Evolutionary conservation across 305 asterid species (phyloP).

Genomic region (Fraxinus paxiana): DNA sequence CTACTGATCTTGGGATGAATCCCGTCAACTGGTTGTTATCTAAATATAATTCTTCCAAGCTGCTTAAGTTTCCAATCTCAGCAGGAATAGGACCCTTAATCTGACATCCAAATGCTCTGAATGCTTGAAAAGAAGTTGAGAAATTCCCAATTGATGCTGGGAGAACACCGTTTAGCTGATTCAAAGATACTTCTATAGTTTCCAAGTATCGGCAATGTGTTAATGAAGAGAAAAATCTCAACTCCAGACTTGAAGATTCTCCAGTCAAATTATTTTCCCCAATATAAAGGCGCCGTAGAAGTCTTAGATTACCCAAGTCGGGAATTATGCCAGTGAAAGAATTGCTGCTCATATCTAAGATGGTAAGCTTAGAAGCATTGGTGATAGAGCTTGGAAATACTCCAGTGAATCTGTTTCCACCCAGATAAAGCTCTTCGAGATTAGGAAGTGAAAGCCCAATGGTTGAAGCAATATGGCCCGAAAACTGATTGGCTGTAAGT

Average conservation of each 20-base stretch:
- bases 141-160: constrained; percentile 19
- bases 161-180: constrained; percentile 21
- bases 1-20: constrained; percentile 2
- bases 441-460: constrained; percentile 21
- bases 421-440: background rate
- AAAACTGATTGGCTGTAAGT: background rate
- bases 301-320: constrained; percentile 7
- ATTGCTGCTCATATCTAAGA: background rate
- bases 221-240: constrained; percentile 16
- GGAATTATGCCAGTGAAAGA: constrained; percentile 12
- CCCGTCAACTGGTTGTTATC: constrained; percentile 16
- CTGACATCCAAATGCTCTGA: background rate
- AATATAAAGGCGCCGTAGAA: background rate
- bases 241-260: background rate
- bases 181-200: background rate
- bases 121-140: background rate
- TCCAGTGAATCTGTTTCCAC: background rate
- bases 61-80: constrained; percentile 21
- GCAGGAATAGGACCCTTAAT: constrained; percentile 20
- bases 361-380: constrained; percentile 23
- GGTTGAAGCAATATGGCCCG: constrained; percentile 20
- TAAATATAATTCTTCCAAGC: background rate
- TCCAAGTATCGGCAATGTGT: constrained; percentile 14
- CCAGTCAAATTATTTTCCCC: background rate
- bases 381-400: constrained; percentile 16